phyloP scores from a whole-genome alignment of 352 stramenopile genomes.

The Phytophthora agathidicida region DNA sequence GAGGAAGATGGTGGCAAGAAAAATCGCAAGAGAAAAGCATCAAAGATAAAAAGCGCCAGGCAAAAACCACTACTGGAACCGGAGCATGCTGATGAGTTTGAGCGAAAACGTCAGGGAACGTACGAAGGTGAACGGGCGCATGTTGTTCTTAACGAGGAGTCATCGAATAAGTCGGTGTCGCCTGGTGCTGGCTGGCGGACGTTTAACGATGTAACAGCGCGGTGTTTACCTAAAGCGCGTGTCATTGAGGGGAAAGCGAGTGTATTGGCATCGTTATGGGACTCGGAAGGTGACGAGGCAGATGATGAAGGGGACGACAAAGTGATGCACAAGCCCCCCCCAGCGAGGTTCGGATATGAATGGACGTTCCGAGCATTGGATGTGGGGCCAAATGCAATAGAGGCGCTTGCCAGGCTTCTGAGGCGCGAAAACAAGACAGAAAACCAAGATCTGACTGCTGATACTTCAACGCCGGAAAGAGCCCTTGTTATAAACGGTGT shows the following conservation, averaged over 20 bases:
- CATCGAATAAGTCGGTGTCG: neutral
- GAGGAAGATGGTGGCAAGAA: constrained; percentile 16
- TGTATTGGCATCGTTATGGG: constrained; percentile 27
- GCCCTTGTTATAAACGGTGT: constrained; percentile 55
- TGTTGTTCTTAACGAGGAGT: constrained; percentile 27
- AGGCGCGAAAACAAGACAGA: neutral
- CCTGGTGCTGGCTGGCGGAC: constrained; percentile 20
- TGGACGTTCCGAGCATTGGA: constrained; percentile 74
- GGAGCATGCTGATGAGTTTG: constrained; percentile 35
- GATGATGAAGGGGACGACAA: constrained; percentile 29
- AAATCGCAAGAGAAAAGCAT: constrained; percentile 18
- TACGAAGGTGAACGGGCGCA: constrained; percentile 56
- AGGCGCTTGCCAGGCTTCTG: constrained; percentile 31
- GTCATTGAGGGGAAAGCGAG: constrained; percentile 27
- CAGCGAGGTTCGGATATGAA: constrained; percentile 43
- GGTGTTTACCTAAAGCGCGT: constrained; percentile 26
- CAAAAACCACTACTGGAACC: constrained; percentile 39
- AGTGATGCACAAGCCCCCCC: neutral
- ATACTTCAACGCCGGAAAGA: neutral
- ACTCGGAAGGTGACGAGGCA: constrained; percentile 38
- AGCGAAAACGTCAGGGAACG: constrained; percentile 19
- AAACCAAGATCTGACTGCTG: neutral
- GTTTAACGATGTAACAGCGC: constrained; percentile 24
- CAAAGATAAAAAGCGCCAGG: constrained; percentile 11
- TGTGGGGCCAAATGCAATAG: constrained; percentile 56